Conservation (phyloP, 2,329 filamentous ascomycete species). For the Septoria petroselini region DNA sequence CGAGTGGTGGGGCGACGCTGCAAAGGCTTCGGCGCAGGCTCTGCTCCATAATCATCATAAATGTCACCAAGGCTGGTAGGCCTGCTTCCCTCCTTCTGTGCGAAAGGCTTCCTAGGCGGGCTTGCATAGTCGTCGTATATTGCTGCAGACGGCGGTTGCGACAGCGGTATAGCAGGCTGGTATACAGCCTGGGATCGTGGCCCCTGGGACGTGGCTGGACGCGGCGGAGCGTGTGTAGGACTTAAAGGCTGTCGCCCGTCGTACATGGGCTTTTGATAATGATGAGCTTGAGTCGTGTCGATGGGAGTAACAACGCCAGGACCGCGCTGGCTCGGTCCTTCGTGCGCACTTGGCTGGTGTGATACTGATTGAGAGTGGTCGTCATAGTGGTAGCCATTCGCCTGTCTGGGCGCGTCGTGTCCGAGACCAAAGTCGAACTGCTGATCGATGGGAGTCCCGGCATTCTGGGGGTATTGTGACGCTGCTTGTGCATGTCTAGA, state of each 20-base stretch:
- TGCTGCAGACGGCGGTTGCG: conserved; percentile 9
- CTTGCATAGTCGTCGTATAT: conserved; percentile 11
- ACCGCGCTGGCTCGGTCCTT: conserved; percentile 14
- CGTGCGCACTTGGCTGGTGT: conserved; percentile 16
- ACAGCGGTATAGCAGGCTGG: conserved; percentile 17
- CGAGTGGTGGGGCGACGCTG: conserved; percentile 29
- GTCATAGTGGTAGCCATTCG: conserved; percentile 13
- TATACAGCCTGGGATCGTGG: conserved; percentile 13
- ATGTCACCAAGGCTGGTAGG: conserved; percentile 21
- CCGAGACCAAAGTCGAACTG: conserved; percentile 12
- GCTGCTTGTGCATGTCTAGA: conserved; percentile 13
- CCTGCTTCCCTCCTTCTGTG: conserved; percentile 15
- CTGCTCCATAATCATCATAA: conserved; percentile 24
- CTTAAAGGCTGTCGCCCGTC: conserved; percentile 21
- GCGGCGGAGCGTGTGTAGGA: conserved; percentile 24
- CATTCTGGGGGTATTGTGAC: conserved; percentile 18
- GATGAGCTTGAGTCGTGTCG: conserved; percentile 17
- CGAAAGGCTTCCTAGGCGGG: conserved; percentile 16
- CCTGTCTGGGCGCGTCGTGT: conserved; percentile 11
- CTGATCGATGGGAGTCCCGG: conserved; percentile 11
- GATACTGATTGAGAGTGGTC: conserved; percentile 8
- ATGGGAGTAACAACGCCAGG: conserved; percentile 12
- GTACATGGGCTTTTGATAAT: conserved; percentile 19
- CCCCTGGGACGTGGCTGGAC: conserved; percentile 23
- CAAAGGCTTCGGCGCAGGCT: conserved; percentile 15